phyloP scores from a whole-genome alignment of 192 early-diverging fungal genomes.

The Piromyces sp. region DNA sequence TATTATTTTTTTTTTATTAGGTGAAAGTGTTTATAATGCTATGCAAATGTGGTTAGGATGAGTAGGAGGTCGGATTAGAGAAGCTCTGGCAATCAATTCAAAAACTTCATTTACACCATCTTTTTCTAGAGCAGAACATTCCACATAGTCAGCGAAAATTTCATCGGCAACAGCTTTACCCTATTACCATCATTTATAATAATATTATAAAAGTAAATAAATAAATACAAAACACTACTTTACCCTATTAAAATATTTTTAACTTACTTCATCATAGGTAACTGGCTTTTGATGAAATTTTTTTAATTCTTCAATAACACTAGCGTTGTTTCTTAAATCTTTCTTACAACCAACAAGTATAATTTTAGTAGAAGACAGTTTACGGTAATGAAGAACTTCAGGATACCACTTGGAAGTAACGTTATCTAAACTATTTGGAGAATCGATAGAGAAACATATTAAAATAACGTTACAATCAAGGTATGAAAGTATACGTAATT shows the following conservation, averaged over 20 bases:
- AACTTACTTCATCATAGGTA: constrained; percentile 44
- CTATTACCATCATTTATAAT: too few species aligned
- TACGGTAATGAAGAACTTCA: constrained; percentile 74
- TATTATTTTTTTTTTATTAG: not conserved
- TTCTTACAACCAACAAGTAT: constrained; percentile 75
- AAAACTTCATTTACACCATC: constrained; percentile 75
- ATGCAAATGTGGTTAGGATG: not conserved
- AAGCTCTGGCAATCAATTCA: constrained; percentile 65
- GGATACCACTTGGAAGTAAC: constrained; percentile 67
- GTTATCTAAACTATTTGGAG: constrained; percentile 65
- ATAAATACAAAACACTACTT: too few species aligned
- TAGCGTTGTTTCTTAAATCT: constrained; percentile 68
- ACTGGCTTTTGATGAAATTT: constrained; percentile 61
- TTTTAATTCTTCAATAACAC: constrained; percentile 56
- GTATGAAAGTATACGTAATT: constrained; percentile 77
- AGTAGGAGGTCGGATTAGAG: constrained; percentile 33
- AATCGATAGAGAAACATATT: constrained; percentile 80
- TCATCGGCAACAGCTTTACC: constrained; percentile 58
- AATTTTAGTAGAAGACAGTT: constrained; percentile 61
- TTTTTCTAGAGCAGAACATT: constrained; percentile 71
- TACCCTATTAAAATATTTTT: too few species aligned
- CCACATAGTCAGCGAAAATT: constrained; percentile 73
- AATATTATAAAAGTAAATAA: too few species aligned
- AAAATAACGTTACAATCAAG: constrained; percentile 82
- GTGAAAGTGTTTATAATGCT: not conserved